Conservation (phyloP, 331 rosid genomes). For the Pyracantha coccinea region DNA sequence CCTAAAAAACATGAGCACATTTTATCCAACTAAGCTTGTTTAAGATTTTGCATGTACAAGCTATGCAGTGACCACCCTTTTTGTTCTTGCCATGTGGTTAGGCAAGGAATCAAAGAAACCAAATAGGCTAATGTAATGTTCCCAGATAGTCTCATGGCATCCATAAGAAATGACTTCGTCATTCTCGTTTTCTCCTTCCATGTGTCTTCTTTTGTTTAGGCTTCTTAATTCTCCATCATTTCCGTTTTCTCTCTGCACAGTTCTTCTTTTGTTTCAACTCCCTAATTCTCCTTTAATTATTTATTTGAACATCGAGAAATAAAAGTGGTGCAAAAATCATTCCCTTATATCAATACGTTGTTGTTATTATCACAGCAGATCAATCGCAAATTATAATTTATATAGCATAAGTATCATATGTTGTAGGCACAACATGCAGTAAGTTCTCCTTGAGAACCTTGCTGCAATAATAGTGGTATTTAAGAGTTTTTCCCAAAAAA, state of each 20-base stretch:
- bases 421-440: background rate
- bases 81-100: background rate
- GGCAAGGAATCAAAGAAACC: background rate
- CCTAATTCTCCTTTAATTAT: background rate
- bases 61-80: background rate
- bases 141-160: background rate
- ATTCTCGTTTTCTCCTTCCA: background rate
- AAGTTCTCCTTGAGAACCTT: background rate
- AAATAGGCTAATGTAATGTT: too few species aligned
- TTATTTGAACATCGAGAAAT: background rate
- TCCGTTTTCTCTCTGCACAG: accelerated
- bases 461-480: background rate
- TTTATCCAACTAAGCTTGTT: slow-evolving; percentile 5
- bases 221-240: background rate
- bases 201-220: too few species aligned
- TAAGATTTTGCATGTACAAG: background rate
- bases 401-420: too few species aligned
- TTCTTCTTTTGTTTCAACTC: too few species aligned
- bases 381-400: background rate
- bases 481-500: background rate
- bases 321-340: background rate
- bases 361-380: background rate
- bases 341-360: background rate
- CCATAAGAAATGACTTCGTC: background rate
- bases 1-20: background rate